Base-by-base conservation (phyloP, 1,284 basidiomycete genomes). In the Puccinia sorghi region DNA sequence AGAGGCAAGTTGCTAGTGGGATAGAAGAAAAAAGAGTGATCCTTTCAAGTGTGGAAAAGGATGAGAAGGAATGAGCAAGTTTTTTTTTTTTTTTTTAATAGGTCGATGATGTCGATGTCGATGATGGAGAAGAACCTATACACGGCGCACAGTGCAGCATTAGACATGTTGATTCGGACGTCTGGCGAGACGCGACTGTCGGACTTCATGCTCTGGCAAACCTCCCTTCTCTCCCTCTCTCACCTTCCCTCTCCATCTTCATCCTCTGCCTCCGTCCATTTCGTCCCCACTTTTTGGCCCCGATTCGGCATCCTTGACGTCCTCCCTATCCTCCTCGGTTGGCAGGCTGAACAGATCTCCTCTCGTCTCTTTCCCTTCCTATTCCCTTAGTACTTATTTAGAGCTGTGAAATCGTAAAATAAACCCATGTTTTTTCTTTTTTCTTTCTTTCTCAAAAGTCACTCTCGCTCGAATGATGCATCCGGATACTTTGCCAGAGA, bases 151-250 rank as follows among this genome's bases (percentile, higher is more conserved):
- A 81, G 81, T 1, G 91, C 92, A 0, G 92, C 93, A 1, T 86
- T 98, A 3, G 96, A 99, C 83, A 89, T 99, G 69, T 88, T 98
- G 74, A 87, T 99, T 15, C 89, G 97, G 66, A 98, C 96, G 0
- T 94, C 93, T 66, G 93, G 94, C 22, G 97, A 97, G 0, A 90
- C 90, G 70, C 88, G 96, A 2, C 85, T 99, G 25, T 94, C 93
- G 83, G 94, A 97, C 84, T 99, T 91, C 83, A 86, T 98, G 84
- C 89, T 96, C 32, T 98, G 94, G 95, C 95, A 97, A 90, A 93
- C 92, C 79, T 43, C 64, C 17, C 27, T 57, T 20, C 17, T 50
- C n/a, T n/a, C n/a, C n/a, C n/a, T n/a, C n/a, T n/a, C n/a, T n/a
- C n/a, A n/a, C 88, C 75, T 90, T 93, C 82, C 17, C 48, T 50